Conservation (phyloP, 352 stramenopile genomes). For the Phytophthora crassamura region DNA sequence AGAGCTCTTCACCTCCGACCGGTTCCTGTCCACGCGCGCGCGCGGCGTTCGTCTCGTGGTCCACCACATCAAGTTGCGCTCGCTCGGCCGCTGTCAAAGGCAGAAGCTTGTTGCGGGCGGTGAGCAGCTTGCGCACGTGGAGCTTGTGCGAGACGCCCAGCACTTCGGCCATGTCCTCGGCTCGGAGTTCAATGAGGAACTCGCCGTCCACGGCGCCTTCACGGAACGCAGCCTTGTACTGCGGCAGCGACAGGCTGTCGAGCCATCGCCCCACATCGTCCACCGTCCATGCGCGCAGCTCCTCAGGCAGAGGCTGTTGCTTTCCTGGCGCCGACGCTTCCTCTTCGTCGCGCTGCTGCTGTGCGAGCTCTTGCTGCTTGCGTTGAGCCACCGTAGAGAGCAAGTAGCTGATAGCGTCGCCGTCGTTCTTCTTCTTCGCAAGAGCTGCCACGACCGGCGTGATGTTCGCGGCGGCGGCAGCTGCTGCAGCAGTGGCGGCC, state of each 20-base stretch:
- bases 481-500: slow-evolving; percentile 84
- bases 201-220: slow-evolving; percentile 93
- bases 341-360: slow-evolving; percentile 62
- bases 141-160: slow-evolving; percentile 92
- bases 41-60: slow-evolving; percentile 55
- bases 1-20: slow-evolving; percentile 20
- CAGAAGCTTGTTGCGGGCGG: slow-evolving; percentile 87
- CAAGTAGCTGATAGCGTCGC: slow-evolving; percentile 71
- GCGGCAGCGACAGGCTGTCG: slow-evolving; percentile 86
- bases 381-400: slow-evolving; percentile 66
- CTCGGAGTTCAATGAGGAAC: slow-evolving; percentile 92
- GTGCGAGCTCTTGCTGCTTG: slow-evolving; percentile 79
- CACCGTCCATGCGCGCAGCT: slow-evolving; percentile 87
- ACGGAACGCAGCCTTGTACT: slow-evolving; percentile 92
- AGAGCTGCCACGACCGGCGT: slow-evolving; percentile 46
- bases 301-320: slow-evolving; percentile 69
- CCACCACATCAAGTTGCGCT: slow-evolving; percentile 67
- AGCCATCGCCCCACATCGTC: slow-evolving; percentile 94
- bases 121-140: slow-evolving; percentile 91
- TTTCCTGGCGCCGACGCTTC: slow-evolving; percentile 57
- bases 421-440: slow-evolving; percentile 63
- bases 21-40: slow-evolving; percentile 39
- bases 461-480: slow-evolving; percentile 89
- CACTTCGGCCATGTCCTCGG: slow-evolving; percentile 92
- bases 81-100: slow-evolving; percentile 83